phyloP scores from a whole-genome alignment of 2,329 filamentous ascomycete species.

The Amesomyces nigricolor region DNA sequence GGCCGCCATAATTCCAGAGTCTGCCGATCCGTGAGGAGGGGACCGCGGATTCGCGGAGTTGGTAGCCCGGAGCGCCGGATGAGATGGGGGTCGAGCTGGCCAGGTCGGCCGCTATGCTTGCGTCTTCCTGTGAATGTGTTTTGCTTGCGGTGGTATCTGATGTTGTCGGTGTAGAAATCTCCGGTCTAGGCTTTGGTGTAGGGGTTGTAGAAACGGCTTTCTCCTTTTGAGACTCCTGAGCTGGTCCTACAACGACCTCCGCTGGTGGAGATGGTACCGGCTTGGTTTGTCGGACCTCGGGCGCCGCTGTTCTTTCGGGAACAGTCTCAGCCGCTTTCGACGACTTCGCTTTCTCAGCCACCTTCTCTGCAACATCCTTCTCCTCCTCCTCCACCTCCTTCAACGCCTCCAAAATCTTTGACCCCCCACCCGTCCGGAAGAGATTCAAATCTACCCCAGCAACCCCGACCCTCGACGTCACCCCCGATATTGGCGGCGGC shows the following conservation, averaged over 20 bases:
- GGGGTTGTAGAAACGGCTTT: neutral
- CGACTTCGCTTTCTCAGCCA: neutral
- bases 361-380: neutral
- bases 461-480: constrained; percentile 3
- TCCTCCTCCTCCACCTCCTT: constrained; percentile 9
- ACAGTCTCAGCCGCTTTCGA: neutral
- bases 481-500: constrained; percentile 9
- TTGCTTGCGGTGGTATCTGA: neutral
- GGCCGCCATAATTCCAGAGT: constrained; percentile 89
- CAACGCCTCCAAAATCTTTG: constrained; percentile 37
- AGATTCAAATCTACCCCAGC: constrained; percentile 41
- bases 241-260: neutral
- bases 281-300: neutral
- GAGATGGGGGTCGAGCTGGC: constrained; percentile 7
- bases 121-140: constrained; percentile 27
- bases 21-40: constrained; percentile 81
- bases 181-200: neutral
- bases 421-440: constrained; percentile 43
- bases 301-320: neutral
- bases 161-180: neutral
- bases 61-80: constrained; percentile 43
- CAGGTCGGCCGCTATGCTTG: constrained; percentile 23
- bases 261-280: neutral
- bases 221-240: neutral
- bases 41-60: constrained; percentile 82